phyloP scores from a whole-genome alignment of 257 asterid species.

The Anisodus tanguticus region DNA sequence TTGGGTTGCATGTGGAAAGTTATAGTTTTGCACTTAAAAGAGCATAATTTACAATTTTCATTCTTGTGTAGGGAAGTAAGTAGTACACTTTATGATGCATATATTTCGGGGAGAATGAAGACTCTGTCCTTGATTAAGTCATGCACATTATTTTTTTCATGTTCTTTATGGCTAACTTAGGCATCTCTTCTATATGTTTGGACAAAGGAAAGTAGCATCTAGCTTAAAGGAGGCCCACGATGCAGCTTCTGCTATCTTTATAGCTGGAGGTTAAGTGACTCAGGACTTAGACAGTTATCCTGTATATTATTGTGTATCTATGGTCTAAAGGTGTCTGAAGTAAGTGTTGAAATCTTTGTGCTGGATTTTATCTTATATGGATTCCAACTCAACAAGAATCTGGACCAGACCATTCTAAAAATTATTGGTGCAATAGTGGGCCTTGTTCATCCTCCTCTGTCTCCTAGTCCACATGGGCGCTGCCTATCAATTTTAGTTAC shows the following conservation, averaged over 20 bases:
- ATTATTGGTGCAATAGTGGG: neutral
- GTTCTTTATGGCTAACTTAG: neutral
- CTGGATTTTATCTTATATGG: conserved; percentile 24
- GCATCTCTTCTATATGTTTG: neutral
- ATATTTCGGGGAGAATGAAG: neutral
- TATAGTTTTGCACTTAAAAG: neutral
- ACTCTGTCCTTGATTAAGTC: neutral
- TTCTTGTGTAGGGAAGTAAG: neutral
- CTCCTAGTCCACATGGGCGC: conserved; percentile 4
- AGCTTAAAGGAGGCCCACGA: neutral
- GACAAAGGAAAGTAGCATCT: neutral
- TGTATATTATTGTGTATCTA: neutral
- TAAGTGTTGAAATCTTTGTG: conserved; percentile 2
- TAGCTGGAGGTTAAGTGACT: conserved; percentile 1
- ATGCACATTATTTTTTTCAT: neutral
- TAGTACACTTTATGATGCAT: neutral
- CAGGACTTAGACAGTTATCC: neutral
- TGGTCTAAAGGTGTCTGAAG: conserved; percentile 19
- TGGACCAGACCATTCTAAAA: conserved; percentile 9
- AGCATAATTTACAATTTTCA: neutral
- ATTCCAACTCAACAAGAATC: conserved; percentile 18
- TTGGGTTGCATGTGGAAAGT: neutral
- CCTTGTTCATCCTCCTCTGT: conserved; percentile 17
- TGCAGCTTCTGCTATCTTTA: neutral
- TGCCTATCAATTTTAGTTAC: neutral